These are phyloP conservation scores for Hanseniaspora meyeri DNA, from an alignment of 805 yeast species.

Conservation along the genomic window DNA sequence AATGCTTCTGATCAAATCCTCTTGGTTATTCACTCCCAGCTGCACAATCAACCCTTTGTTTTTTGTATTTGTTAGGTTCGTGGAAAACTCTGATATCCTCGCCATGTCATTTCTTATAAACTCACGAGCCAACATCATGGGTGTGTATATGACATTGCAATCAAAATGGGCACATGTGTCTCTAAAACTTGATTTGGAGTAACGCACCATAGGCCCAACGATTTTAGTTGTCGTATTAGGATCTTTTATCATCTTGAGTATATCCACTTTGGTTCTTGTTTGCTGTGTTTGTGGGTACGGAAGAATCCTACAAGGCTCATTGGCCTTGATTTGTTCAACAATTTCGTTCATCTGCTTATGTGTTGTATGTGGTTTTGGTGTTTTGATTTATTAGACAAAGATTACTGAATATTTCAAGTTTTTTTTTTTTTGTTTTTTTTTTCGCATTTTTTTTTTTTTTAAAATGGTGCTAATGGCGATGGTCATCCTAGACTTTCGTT, in stretches of 20 bases:
- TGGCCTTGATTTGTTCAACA: neutral
- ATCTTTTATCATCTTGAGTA: constrained; percentile 6
- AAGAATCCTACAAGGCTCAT: constrained; percentile 12
- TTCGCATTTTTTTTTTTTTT: too few species aligned
- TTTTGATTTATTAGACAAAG: neutral
- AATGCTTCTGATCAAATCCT: constrained; percentile 69
- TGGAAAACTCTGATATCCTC: constrained; percentile 70
- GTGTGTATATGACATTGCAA: constrained; percentile 79
- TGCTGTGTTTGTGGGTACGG: neutral
- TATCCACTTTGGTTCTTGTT: constrained; percentile 3
- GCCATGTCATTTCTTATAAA: constrained; percentile 78
- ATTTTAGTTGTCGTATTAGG: constrained; percentile 22
- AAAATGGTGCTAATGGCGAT: too few species aligned
- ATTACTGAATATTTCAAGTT: neutral
- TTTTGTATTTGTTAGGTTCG: constrained; percentile 56
- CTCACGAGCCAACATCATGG: constrained; percentile 93
- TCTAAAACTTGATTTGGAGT: constrained; percentile 86
- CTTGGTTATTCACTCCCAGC: constrained; percentile 76
- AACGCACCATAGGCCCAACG: constrained; percentile 95
- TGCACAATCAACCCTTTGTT: constrained; percentile 52
- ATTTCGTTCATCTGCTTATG: neutral
- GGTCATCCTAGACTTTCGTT: too few species aligned
- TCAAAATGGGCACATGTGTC: constrained; percentile 60
- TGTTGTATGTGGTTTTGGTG: neutral
- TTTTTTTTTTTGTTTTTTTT: too few species aligned